Percentiles rank a stretch among this genome's conserved stretches.
phyloP scores from a whole-genome alignment of 306 rosid genomes.

The Inga leiocalycina region DNA sequence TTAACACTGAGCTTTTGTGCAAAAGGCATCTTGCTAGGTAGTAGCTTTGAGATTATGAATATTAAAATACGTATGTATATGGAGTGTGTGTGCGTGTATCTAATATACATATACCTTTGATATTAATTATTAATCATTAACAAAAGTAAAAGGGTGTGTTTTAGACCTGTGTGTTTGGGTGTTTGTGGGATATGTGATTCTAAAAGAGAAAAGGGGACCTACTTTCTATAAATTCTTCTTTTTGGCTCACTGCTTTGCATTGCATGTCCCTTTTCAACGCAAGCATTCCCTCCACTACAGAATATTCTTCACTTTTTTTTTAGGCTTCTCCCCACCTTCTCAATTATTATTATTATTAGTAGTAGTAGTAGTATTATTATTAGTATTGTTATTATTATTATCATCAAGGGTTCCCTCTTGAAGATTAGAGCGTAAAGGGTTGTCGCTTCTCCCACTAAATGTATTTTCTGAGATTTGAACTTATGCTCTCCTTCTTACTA shows the following conservation, averaged over 20 bases:
- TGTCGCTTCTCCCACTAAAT: too few relatives aligned
- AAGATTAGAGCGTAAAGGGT: too few relatives aligned
- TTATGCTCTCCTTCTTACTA: too few relatives aligned
- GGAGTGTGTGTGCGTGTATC: background rate
- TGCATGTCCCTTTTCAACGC: slow-evolving; percentile 68
- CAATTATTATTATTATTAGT: too few relatives aligned
- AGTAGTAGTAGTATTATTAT: too few relatives aligned
- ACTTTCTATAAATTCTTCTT: slow-evolving; percentile 70
- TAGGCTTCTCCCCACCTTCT: background rate
- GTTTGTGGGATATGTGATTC: slow-evolving; percentile 34
- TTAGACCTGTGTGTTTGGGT: background rate
- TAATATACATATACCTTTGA: background rate
- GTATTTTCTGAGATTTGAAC: too few relatives aligned
- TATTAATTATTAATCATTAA: background rate
- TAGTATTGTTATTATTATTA: too few relatives aligned
- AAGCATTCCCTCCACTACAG: slow-evolving; percentile 24
- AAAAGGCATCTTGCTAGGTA: background rate
- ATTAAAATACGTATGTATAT: background rate
- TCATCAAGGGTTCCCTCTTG: too few relatives aligned
- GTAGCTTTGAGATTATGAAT: background rate
- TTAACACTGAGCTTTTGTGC: background rate
- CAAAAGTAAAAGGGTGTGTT: background rate
- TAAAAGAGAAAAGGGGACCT: slow-evolving; percentile 64
- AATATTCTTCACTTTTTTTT: slow-evolving; percentile 35
- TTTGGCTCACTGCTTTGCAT: slow-evolving; percentile 59